Conservation (phyloP, 352 stramenopile genomes). For the Saprolegnia diclina region DNA sequence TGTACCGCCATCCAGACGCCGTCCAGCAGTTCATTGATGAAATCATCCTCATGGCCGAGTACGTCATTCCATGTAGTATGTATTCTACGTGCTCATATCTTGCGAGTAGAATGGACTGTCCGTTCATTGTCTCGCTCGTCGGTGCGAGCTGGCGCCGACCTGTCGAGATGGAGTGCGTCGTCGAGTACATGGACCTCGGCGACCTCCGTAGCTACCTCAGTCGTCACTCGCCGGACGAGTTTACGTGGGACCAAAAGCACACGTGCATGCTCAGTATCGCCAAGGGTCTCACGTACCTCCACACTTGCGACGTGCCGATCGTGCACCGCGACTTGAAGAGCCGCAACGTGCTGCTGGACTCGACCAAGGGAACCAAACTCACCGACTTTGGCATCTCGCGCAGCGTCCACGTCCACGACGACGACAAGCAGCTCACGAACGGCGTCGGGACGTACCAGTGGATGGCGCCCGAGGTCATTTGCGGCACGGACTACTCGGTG, state of each 20-base stretch:
- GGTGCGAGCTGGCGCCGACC: slow-evolving; percentile 1
- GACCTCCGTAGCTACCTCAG: slow-evolving; percentile 5
- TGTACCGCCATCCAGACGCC: neutral
- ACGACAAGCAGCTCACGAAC: slow-evolving; percentile 43
- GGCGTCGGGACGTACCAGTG: slow-evolving; percentile 39
- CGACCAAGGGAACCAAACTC: slow-evolving; percentile 37
- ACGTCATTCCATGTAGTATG: neutral
- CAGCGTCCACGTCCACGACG: slow-evolving; percentile 1
- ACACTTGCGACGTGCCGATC: slow-evolving; percentile 29
- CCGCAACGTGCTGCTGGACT: slow-evolving; percentile 37
- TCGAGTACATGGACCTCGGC: slow-evolving; percentile 22
- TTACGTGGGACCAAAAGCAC: neutral
- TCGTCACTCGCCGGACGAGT: neutral
- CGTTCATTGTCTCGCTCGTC: slow-evolving; percentile 11
- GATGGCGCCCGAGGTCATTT: slow-evolving; percentile 31
- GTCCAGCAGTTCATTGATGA: neutral
- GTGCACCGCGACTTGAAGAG: slow-evolving; percentile 49
- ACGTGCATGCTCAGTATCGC: slow-evolving; percentile 22
- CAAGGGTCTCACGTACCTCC: slow-evolving; percentile 36
- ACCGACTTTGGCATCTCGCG: slow-evolving; percentile 52
- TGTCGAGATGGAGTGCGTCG: neutral
- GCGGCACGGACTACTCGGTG: slow-evolving; percentile 29
- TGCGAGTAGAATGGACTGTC: slow-evolving; percentile 3
- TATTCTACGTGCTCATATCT: neutral
- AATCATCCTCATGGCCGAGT: neutral